phyloP scores from a whole-genome alignment of 208 protist genomes.

The Leishmania major region DNA sequence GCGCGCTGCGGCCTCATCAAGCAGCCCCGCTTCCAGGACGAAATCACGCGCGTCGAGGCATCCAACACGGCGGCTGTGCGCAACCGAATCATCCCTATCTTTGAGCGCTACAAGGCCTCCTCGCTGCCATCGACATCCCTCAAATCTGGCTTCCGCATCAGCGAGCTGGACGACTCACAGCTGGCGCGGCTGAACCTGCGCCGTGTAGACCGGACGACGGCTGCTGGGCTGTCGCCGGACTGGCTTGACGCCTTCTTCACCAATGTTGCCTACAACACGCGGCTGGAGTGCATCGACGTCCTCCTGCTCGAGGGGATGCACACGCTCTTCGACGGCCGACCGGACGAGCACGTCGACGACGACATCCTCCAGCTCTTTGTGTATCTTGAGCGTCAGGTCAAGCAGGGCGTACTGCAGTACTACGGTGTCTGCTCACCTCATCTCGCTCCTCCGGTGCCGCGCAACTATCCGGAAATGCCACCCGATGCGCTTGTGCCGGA shows the following conservation, averaged over 20 bases:
- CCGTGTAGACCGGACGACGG: constrained; percentile 56
- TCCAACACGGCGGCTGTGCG: constrained; percentile 79
- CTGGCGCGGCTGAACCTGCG: constrained; percentile 74
- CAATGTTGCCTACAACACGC: constrained; percentile 86
- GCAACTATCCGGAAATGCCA: constrained; percentile 73
- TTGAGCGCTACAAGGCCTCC: constrained; percentile 88
- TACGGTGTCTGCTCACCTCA: constrained; percentile 84
- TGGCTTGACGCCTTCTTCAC: constrained; percentile 91
- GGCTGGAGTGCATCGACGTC: constrained; percentile 83
- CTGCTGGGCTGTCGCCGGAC: constrained; percentile 79
- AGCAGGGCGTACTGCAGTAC: constrained; percentile 79
- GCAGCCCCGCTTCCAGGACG: constrained; percentile 81
- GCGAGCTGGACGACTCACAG: constrained; percentile 77
- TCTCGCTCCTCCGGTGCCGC: constrained; percentile 73
- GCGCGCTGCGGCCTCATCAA: constrained; percentile 75
- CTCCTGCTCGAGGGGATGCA: constrained; percentile 83
- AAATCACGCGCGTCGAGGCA: constrained; percentile 76
- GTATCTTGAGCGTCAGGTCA: constrained; percentile 82
- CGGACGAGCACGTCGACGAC: constrained; percentile 71
- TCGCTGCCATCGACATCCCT: constrained; percentile 85
- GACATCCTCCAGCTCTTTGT: constrained; percentile 85
- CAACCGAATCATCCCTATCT: constrained; percentile 83
- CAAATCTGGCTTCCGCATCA: constrained; percentile 83
- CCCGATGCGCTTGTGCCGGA: constrained; percentile 82
- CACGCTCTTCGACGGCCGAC: constrained; percentile 80